Evolutionary conservation across 768 basidiomycete genomes (phyloP).

Genomic region (Phlebiopsis flavidoalba): DNA sequence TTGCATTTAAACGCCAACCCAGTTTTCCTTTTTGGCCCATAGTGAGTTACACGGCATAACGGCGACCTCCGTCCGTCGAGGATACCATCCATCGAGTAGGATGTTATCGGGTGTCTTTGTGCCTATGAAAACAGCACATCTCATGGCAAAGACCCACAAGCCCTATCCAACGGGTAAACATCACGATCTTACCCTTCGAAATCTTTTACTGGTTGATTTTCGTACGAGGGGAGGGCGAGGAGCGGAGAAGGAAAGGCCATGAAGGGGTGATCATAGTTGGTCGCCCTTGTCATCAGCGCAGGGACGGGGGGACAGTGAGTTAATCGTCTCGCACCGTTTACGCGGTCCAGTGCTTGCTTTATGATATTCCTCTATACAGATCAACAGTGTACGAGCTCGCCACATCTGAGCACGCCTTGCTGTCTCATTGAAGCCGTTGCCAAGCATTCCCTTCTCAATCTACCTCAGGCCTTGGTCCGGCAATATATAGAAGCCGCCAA

Average conservation of each 20-base stretch:
- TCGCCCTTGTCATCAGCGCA: conserved; percentile 38
- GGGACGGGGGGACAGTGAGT: conserved; percentile 33
- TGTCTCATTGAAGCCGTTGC: conserved; percentile 40
- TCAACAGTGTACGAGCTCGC: conserved; percentile 42
- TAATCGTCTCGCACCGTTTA: background rate
- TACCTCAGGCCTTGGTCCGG: conserved; percentile 40
- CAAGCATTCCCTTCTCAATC: conserved; percentile 27
- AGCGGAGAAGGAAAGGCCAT: conserved; percentile 41
- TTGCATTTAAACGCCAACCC: too few species aligned
- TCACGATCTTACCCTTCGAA: conserved; percentile 47
- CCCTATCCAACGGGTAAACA: conserved; percentile 38
- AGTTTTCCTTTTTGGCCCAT: too few species aligned
- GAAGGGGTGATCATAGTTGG: conserved; percentile 42
- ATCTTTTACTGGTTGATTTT: conserved; percentile 49
- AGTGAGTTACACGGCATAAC: too few species aligned
- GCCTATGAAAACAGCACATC: conserved; percentile 29
- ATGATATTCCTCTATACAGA: conserved; percentile 22
- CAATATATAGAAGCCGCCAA: conserved; percentile 42
- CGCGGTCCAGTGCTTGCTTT: too few species aligned
- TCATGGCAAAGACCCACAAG: conserved; percentile 37
- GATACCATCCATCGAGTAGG: too few species aligned
- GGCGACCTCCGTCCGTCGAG: too few species aligned
- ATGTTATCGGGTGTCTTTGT: too few species aligned
- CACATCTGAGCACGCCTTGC: conserved; percentile 45
- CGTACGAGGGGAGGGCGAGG: too few species aligned